Conservation (phyloP, 2,329 filamentous ascomycete genomes). For the Diaporthe australafricana region DNA sequence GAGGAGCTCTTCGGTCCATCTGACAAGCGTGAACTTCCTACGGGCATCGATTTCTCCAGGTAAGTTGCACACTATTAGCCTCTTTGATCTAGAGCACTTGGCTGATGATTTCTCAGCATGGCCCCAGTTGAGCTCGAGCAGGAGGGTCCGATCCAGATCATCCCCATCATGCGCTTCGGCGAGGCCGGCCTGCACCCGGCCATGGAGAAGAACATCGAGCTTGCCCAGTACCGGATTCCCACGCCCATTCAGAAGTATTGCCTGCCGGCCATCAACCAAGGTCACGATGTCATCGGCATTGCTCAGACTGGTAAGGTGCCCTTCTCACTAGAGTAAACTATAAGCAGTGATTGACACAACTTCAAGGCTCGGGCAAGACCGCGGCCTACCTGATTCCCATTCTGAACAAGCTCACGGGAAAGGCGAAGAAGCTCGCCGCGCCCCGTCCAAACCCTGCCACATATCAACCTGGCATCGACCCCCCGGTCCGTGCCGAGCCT, state of each 20-base stretch:
- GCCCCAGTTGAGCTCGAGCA: slow-evolving; percentile 65
- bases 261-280: slow-evolving; percentile 81
- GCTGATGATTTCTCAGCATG: slow-evolving; percentile 56
- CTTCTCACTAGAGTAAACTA: not conserved
- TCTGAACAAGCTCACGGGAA: slow-evolving; percentile 92
- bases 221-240: slow-evolving; percentile 77
- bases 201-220: slow-evolving; percentile 80
- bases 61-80: slow-evolving; percentile 52
- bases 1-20: slow-evolving; percentile 76
- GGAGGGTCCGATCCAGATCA: slow-evolving; percentile 65
- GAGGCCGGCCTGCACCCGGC: slow-evolving; percentile 87
- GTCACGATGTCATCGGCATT: slow-evolving; percentile 86
- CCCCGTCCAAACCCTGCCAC: slow-evolving; percentile 74
- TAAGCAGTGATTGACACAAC: slow-evolving; percentile 19
- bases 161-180: slow-evolving; percentile 70
- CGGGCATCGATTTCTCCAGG: slow-evolving; percentile 73
- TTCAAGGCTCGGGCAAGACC: slow-evolving; percentile 91
- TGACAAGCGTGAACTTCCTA: slow-evolving; percentile 57
- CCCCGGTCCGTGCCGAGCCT: slow-evolving; percentile 80
- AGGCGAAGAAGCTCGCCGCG: slow-evolving; percentile 88
- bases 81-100: not conserved
- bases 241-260: slow-evolving; percentile 91
- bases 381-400: slow-evolving; percentile 92
- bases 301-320: slow-evolving; percentile 83
- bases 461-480: slow-evolving; percentile 61